A percentile compares a stretch with the other conserved stretches of the same genome.
These are phyloP conservation scores for Trypanosoma vivax DNA, from an alignment of 208 protist genomes.

Conservation along the genomic window DNA sequence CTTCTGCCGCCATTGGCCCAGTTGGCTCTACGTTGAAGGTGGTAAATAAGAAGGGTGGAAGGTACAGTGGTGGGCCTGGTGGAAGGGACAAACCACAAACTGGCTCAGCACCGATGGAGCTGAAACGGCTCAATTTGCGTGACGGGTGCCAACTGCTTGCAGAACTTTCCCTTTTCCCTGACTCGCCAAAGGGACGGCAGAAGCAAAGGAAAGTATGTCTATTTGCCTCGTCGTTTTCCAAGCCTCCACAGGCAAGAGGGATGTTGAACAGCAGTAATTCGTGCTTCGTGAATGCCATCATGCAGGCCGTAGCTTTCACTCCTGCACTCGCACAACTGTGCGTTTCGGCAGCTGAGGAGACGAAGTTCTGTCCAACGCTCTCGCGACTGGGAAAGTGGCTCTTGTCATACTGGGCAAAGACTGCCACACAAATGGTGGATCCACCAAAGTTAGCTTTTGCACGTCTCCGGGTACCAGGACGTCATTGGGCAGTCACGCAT, in stretches of 20 bases:
- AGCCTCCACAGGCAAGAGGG: slow-evolving; percentile 43
- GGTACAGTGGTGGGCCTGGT: too few species aligned
- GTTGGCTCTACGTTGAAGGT: too few species aligned
- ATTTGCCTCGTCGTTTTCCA: slow-evolving; percentile 30
- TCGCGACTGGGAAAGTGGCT: slow-evolving; percentile 52
- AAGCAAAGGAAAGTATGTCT: neutral
- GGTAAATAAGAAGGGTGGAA: too few species aligned
- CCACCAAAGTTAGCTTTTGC: slow-evolving; percentile 25
- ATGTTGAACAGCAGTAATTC: slow-evolving; percentile 75
- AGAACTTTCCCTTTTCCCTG: neutral
- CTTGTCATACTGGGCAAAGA: slow-evolving; percentile 56
- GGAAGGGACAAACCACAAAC: too few species aligned
- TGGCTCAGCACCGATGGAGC: too few species aligned
- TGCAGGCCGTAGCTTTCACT: slow-evolving; percentile 59
- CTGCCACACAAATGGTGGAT: slow-evolving; percentile 5
- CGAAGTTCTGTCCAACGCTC: slow-evolving; percentile 37
- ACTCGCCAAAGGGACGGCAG: neutral
- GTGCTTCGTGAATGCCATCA: slow-evolving; percentile 81
- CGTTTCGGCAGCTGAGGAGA: slow-evolving; percentile 29
- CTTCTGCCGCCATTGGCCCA: too few species aligned
- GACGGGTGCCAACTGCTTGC: slow-evolving; percentile 2
- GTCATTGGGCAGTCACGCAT: too few species aligned
- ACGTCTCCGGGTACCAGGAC: too few species aligned
- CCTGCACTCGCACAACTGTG: slow-evolving; percentile 67
- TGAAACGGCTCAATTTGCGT: slow-evolving; percentile 5